Evolutionary conservation across 768 basidiomycete species (phyloP).

Genomic region (Leccinellum albellum): DNA sequence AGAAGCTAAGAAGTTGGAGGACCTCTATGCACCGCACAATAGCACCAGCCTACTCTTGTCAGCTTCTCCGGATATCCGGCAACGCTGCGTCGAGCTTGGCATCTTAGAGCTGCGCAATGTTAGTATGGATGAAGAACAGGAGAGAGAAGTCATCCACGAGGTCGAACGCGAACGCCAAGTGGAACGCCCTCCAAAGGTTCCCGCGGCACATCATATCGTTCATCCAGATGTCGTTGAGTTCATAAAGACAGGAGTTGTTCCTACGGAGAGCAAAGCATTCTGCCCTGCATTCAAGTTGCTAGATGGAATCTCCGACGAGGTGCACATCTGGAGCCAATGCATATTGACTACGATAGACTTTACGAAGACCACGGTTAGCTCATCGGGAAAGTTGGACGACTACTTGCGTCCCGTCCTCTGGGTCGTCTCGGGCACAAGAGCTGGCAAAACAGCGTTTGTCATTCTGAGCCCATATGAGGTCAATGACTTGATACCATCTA

Average conservation of each 20-base stretch:
- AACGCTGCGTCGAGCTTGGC: constrained; percentile 8
- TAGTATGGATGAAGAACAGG: constrained; percentile 32
- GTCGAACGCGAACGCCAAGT: constrained; percentile 39
- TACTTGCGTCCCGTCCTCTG: constrained; percentile 30
- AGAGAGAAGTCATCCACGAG: constrained; percentile 46
- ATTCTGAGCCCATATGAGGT: constrained; percentile 42
- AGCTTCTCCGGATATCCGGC: background rate
- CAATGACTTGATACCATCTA: constrained; percentile 34
- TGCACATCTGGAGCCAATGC: constrained; percentile 15
- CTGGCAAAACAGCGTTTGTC: constrained; percentile 22
- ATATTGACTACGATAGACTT: constrained; percentile 19
- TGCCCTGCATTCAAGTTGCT: constrained; percentile 12
- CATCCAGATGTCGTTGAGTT: constrained; percentile 21
- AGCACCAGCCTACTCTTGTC: background rate
- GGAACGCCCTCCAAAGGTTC: constrained; percentile 32
- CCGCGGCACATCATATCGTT: constrained; percentile 21
- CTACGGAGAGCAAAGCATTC: constrained; percentile 17
- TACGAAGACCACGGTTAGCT: constrained; percentile 5
- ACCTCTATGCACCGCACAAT: constrained; percentile 6
- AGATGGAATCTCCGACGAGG: constrained; percentile 14
- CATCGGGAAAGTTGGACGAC: constrained; percentile 4
- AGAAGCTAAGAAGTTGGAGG: constrained; percentile 37
- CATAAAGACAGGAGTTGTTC: constrained; percentile 30
- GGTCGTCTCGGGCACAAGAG: constrained; percentile 17
- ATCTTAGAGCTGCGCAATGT: background rate